phyloP scores from a whole-genome alignment of 2,329 filamentous ascomycete species.

The Sporothrix dimorphospora region DNA sequence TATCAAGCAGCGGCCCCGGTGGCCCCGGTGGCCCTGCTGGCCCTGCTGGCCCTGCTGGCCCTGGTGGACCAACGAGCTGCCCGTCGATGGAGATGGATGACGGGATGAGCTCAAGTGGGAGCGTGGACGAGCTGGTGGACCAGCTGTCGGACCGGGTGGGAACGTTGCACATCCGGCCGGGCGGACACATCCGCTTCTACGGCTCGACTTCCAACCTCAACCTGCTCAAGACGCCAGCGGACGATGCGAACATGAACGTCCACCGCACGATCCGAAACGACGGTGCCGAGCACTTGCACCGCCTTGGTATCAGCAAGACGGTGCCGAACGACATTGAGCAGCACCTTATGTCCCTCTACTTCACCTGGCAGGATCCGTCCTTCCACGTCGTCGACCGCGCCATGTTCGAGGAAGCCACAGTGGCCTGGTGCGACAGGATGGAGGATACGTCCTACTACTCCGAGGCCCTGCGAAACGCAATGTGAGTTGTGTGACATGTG shows the following conservation, averaged over 20 bases:
- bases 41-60: too few species aligned
- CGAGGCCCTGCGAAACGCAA: conserved; percentile 33
- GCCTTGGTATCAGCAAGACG: conserved; percentile 44
- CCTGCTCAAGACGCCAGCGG: conserved; percentile 45
- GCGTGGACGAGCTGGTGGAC: conserved; percentile 45
- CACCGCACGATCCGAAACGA: conserved; percentile 39
- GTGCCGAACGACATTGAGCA: conserved; percentile 47
- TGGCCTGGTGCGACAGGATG: neutral
- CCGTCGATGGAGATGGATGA: neutral
- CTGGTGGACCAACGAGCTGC: too few species aligned
- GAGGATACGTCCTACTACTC: conserved; percentile 33
- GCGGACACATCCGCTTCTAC: conserved; percentile 49
- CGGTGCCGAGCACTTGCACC: conserved; percentile 26
- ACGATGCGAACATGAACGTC: conserved; percentile 38
- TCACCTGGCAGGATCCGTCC: conserved; percentile 53
- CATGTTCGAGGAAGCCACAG: conserved; percentile 34
- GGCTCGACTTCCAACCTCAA: conserved; percentile 50
- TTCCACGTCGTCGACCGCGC: conserved; percentile 50
- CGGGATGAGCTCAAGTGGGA: conserved; percentile 22
- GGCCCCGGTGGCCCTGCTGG: too few species aligned
- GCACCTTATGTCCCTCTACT: conserved; percentile 50
- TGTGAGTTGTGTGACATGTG: conserved; percentile 17
- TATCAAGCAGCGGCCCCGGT: too few species aligned
- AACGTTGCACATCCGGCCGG: conserved; percentile 47
- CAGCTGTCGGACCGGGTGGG: conserved; percentile 49